Base-by-base conservation (phyloP, 129 eudicot genomes). In the Ambrosia trifida region DNA sequence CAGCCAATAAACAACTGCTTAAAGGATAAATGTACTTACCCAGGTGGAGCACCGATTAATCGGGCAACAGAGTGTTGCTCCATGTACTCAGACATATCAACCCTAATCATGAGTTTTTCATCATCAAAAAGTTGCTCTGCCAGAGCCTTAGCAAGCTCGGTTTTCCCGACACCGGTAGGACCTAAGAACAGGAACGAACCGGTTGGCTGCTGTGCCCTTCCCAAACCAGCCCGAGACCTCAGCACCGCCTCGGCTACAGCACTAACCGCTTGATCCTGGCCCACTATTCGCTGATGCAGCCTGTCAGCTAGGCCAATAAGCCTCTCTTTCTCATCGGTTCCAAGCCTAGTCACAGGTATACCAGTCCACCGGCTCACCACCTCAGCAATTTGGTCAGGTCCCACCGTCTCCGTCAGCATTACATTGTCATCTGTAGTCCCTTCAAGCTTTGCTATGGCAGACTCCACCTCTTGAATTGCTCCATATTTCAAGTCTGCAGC, bases 361-460 rank as follows among this genome's bases (percentile, higher is more conserved):
- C 98, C 98, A 17, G 98, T 90, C 99, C 99, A 94, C 0, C 99
- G 89, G 66, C 99, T 90, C 63, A 94, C 99, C 9, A 94, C 97
- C 75, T 94, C 99, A 10, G 99, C 93, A 20, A 94, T 94, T 65
- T 94, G 99, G 24, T 94, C 99, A 0, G 99, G 99, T 61, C 98
- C 98, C 12, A 93, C 98, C 0, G 92, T 82, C 75, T 93, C 98
- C 0, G 96, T 93, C 17, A 93, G 71, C 96, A 93, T 83, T 0
- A 77, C 79, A 33, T 78, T 79, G 53, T 89, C 96, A 52, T 68
- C 85, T 16, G 95, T 18, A 8, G 64, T 79, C 12, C 85, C 84
- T 72, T 93, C 96, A 3, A 93, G 85, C 65, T 31, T 89, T 31
- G 96, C 83, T 9, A 93, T 78, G 4, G 92, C 96, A 17, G 88